Conservation (phyloP, 2,329 filamentous ascomycete species). For the Plenodomus tracheiphilus region DNA sequence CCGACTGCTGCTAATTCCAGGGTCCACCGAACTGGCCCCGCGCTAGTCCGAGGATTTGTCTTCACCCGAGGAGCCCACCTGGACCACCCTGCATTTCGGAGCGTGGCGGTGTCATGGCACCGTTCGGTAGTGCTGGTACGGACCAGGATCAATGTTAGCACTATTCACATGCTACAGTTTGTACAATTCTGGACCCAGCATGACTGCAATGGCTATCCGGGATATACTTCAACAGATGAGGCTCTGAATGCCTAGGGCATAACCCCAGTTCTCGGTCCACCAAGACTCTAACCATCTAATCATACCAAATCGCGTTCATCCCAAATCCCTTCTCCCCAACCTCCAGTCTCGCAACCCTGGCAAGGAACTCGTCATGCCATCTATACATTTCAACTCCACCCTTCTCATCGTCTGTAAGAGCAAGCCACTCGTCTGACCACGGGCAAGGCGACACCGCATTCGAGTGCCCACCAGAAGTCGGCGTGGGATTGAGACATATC, state of each 20-base stretch:
- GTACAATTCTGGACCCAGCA: too few relatives aligned
- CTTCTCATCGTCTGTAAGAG: constrained; percentile 84
- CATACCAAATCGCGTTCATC: constrained; percentile 97
- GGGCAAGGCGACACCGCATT: constrained; percentile 85
- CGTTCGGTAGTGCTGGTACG: not conserved
- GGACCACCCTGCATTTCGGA: constrained; percentile 2
- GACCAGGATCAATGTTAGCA: not conserved
- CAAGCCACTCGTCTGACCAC: constrained; percentile 88
- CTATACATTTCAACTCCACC: constrained; percentile 87
- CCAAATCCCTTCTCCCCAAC: constrained; percentile 88
- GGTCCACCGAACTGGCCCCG: constrained; percentile 20
- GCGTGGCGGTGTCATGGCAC: constrained; percentile 1
- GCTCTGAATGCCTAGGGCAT: too few relatives aligned
- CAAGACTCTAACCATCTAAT: constrained; percentile 50
- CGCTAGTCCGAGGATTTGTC: constrained; percentile 31
- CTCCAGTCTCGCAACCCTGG: constrained; percentile 73
- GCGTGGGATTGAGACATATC: constrained; percentile 80
- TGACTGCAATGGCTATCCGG: not conserved
- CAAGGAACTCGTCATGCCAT: constrained; percentile 81
- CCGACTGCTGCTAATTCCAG: constrained; percentile 27
- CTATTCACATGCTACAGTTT: not conserved
- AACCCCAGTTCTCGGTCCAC: too few relatives aligned
- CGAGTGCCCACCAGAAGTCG: constrained; percentile 83
- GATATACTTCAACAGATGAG: too few relatives aligned
- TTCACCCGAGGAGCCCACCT: constrained; percentile 4